phyloP scores from a whole-genome alignment of 345 rosid genomes.

The Hypericum androsaemum region DNA sequence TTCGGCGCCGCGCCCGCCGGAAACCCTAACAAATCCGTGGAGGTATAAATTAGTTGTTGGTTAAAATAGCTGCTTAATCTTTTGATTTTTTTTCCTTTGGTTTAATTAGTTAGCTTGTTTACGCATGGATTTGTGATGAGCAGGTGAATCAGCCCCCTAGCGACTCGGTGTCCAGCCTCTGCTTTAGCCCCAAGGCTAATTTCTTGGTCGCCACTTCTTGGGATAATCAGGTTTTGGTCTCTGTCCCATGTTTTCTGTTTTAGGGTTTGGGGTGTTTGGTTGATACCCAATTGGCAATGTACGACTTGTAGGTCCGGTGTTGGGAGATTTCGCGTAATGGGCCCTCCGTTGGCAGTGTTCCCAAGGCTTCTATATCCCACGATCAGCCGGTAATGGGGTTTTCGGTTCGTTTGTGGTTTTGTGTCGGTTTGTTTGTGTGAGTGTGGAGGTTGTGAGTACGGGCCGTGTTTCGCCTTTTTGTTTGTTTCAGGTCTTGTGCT shows the following conservation, averaged over 20 bases:
- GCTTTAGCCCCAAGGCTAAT: conserved; percentile 93
- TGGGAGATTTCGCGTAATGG: conserved; percentile 83
- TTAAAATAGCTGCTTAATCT: too few relatives aligned
- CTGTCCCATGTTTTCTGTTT: too few relatives aligned
- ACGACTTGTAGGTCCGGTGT: conserved; percentile 61
- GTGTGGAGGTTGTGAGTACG: too few relatives aligned
- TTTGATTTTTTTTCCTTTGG: too few relatives aligned
- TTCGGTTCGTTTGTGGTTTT: too few relatives aligned
- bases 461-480: background rate
- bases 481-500: conserved; percentile 62
- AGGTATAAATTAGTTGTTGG: too few relatives aligned
- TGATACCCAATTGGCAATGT: too few relatives aligned
- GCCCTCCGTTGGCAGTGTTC: conserved; percentile 34
- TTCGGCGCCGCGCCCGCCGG: too few relatives aligned
- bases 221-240: conserved; percentile 80
- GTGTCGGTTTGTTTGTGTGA: too few relatives aligned
- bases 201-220: conserved; percentile 86
- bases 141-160: conserved; percentile 80
- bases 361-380: conserved; percentile 77
- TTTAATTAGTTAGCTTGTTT: too few relatives aligned
- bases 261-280: too few relatives aligned
- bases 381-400: conserved; percentile 74
- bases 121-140: background rate
- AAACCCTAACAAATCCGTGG: too few relatives aligned
- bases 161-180: conserved; percentile 82